These are phyloP conservation scores for Sinapis alba DNA, from an alignment of 441 rosid species.

Conservation along the genomic window DNA sequence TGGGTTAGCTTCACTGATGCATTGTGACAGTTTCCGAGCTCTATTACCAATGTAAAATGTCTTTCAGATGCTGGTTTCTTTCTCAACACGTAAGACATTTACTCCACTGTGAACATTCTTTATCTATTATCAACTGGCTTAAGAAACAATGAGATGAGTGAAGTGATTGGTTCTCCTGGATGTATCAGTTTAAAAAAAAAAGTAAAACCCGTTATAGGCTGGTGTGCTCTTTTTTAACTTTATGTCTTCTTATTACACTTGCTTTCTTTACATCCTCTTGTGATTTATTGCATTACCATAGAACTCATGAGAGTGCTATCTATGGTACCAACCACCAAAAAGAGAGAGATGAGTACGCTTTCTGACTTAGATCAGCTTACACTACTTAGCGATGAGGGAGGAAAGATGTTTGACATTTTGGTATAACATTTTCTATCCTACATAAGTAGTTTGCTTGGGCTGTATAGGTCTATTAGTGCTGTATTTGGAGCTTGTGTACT, in stretches of 20 bases:
- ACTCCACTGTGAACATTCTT: constrained; percentile 6
- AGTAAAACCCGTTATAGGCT: constrained; percentile 52
- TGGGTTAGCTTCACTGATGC: constrained; percentile 85
- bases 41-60: constrained; percentile 86
- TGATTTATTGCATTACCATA: constrained; percentile 54
- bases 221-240: constrained; percentile 38
- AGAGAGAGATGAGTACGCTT: constrained; percentile 35
- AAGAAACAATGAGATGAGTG: no score
- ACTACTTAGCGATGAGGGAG: constrained; percentile 39
- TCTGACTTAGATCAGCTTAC: constrained; percentile 40
- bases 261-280: constrained; percentile 35
- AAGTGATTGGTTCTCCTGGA: no score
- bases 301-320: constrained; percentile 38
- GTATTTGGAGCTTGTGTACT: constrained; percentile 24
- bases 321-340: constrained; percentile 38
- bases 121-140: neutral
- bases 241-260: constrained; percentile 25
- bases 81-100: constrained; percentile 65
- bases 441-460: constrained; percentile 33
- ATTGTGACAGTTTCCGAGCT: constrained; percentile 82
- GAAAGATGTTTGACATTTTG: constrained; percentile 40
- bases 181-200: constrained; percentile 36
- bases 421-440: constrained; percentile 33
- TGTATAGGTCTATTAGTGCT: constrained; percentile 30
- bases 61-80: constrained; percentile 95